Percentiles rank a stretch among this genome's conserved stretches.
phyloP scores from a whole-genome alignment of 345 rosid species.

The Excoecaria agallocha region DNA sequence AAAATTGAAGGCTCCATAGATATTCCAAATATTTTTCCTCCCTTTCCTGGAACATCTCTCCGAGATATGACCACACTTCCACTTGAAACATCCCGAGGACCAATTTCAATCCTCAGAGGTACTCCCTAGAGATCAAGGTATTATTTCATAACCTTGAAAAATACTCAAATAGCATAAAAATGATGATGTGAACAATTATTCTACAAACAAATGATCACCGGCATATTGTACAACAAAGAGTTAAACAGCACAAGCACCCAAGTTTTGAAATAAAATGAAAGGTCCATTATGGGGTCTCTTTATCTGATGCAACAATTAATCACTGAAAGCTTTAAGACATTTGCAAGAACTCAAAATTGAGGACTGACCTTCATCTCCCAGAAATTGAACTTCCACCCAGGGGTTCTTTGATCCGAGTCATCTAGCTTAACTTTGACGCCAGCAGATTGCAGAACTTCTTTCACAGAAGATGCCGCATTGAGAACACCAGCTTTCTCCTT shows the following conservation, averaged over 20 bases:
- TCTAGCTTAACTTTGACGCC: conserved; percentile 85
- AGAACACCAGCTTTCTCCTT: conserved; percentile 71
- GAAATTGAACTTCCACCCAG: conserved; percentile 95
- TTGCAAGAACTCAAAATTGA: conserved; percentile 1
- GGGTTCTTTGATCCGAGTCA: conserved; percentile 76
- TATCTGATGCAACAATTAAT: background rate
- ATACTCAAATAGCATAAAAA: background rate
- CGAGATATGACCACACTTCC: conserved; percentile 78
- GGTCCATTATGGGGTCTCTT: background rate
- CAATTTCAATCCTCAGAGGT: conserved; percentile 87
- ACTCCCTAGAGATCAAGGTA: conserved; percentile 53
- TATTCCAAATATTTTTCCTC: conserved; percentile 87
- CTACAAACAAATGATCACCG: background rate
- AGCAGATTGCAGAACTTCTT: conserved; percentile 53
- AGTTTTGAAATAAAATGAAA: background rate
- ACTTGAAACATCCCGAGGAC: conserved; percentile 89
- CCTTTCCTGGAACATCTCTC: conserved; percentile 89
- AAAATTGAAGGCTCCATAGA: conserved; percentile 74
- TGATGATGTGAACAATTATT: background rate
- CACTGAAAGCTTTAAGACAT: background rate
- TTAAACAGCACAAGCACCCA: background rate
- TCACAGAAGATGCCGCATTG: conserved; percentile 62
- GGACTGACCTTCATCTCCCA: conserved; percentile 91
- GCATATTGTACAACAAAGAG: background rate
- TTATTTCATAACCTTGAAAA: conserved; percentile 9